Evolutionary conservation across 1,284 basidiomycete genomes (phyloP).

Genomic region (Earliella scabrosa): DNA sequence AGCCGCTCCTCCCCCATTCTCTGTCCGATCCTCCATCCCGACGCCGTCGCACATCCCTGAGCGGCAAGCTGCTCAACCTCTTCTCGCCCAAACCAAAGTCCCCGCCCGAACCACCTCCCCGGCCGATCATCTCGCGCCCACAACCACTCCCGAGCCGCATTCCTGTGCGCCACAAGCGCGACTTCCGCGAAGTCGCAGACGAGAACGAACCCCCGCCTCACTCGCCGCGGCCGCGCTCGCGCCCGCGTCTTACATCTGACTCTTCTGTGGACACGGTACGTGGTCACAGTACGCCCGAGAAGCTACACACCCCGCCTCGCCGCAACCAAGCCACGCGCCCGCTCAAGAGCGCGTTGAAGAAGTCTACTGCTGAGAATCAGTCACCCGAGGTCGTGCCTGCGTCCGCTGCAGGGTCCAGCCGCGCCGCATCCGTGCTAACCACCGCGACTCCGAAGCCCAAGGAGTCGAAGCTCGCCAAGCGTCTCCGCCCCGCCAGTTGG

Average conservation of each 20-base stretch:
- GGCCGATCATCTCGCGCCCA: slow-evolving; percentile 18
- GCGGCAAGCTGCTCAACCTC: slow-evolving; percentile 18
- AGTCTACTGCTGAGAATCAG: slow-evolving; percentile 1
- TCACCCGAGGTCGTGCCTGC: background rate
- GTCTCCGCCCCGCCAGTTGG: background rate
- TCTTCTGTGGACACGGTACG: background rate
- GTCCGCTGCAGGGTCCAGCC: background rate
- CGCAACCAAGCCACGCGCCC: background rate
- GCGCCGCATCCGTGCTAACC: background rate
- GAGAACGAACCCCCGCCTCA: slow-evolving; percentile 11
- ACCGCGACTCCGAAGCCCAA: background rate
- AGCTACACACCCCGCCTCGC: background rate
- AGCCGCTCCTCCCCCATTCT: background rate
- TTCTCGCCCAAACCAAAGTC: slow-evolving; percentile 14
- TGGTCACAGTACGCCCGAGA: background rate
- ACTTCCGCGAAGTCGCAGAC: slow-evolving; percentile 3
- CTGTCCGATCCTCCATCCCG: background rate
- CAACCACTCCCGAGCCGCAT: slow-evolving; percentile 15
- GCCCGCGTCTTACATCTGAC: slow-evolving; percentile 7
- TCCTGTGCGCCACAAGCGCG: slow-evolving; percentile 6
- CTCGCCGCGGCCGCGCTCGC: background rate
- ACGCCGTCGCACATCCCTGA: slow-evolving; percentile 16
- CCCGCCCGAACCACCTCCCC: background rate
- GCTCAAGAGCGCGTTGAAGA: slow-evolving; percentile 24
- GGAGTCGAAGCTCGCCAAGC: background rate